Conservation (phyloP, 2,329 filamentous ascomycete species). For the Orbilia quercus region DNA sequence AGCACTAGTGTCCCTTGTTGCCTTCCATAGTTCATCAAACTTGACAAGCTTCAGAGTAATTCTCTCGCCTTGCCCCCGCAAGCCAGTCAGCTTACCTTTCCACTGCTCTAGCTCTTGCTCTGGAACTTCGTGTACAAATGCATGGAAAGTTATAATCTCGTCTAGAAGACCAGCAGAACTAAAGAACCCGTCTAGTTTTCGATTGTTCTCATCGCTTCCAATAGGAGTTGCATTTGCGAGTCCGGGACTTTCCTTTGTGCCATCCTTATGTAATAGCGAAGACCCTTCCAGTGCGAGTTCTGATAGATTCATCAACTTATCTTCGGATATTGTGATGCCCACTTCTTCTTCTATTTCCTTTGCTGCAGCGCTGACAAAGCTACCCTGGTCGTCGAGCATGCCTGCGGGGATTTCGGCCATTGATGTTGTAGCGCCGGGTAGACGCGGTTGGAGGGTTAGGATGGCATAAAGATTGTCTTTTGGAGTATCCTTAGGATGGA, state of each 20-base stretch:
- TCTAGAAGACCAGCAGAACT: constrained; percentile 63
- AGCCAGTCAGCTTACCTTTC: constrained; percentile 70
- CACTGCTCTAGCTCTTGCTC: constrained; percentile 68
- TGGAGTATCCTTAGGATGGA: constrained; percentile 41
- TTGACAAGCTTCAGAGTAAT: constrained; percentile 72
- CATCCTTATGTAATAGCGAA: constrained; percentile 21
- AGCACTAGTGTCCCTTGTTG: constrained; percentile 71
- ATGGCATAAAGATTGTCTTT: constrained; percentile 68
- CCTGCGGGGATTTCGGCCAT: constrained; percentile 71
- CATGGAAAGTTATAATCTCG: constrained; percentile 71
- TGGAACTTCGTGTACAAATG: constrained; percentile 68
- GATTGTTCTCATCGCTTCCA: not conserved
- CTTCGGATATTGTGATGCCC: constrained; percentile 67
- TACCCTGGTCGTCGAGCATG: constrained; percentile 69
- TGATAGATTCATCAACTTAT: constrained; percentile 68
- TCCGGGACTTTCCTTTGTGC: constrained; percentile 31
- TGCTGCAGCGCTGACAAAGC: constrained; percentile 70
- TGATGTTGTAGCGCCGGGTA: constrained; percentile 69
- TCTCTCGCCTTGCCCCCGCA: constrained; percentile 71
- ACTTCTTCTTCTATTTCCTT: constrained; percentile 73
- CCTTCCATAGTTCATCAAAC: constrained; percentile 70
- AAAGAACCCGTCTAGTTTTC: constrained; percentile 39
- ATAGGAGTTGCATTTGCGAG: constrained; percentile 38
- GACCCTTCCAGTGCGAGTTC: constrained; percentile 65
- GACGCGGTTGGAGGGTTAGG: constrained; percentile 71